Evolutionary conservation across 108 stramenopile genomes (phyloP), one percentile per base, ranked within the genome.

Genomic region (Skeletonema costatum): DNA sequence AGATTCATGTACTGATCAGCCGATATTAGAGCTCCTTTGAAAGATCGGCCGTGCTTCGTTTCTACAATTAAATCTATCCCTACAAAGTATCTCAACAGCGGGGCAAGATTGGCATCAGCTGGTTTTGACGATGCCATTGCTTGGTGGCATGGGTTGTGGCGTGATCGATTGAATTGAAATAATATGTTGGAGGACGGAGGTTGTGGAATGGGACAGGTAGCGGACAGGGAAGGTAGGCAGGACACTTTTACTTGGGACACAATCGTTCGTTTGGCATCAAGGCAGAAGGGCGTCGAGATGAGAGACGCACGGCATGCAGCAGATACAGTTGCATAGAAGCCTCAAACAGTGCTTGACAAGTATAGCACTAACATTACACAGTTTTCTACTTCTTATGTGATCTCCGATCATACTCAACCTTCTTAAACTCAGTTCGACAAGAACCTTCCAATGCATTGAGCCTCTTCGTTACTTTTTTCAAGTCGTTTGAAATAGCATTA

Each of bases 1-100:
- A 95, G 42, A 62, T 91, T 92, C 93, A 95, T 95, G 70, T 56
- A 84, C 8, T 88, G 75, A 63, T 95, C 93, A 33, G 89, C 85
- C 9, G 75, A 68, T 5, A 46, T 9, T 4, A 95, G 75, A 30
- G 63, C 81, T 3, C 93, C 93, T 50, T 75, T 77, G 59, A 85
- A 83, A 2, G 78, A 60, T 46, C 78, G 78, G 7, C 93, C 93
- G 31, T 81, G 86, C 60, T 95, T 95, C 21, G 90, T 77, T 78
- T 95, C 93, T 11, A 95, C 86, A 46, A 85, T 80, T 11, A 92
- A 31, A 44, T 88, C 83, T 21, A 86, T 72, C 1, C 91, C 92
- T 56, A 82, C 83, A 75, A 88, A 88, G 68, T 89, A 79, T 11
- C 77, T 74, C 29, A 92, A 78, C 5, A 90, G 71, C 8, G 87